Evolutionary conservation across 306 rosid genomes (phyloP).

Genomic region (Cicer bijugum): DNA sequence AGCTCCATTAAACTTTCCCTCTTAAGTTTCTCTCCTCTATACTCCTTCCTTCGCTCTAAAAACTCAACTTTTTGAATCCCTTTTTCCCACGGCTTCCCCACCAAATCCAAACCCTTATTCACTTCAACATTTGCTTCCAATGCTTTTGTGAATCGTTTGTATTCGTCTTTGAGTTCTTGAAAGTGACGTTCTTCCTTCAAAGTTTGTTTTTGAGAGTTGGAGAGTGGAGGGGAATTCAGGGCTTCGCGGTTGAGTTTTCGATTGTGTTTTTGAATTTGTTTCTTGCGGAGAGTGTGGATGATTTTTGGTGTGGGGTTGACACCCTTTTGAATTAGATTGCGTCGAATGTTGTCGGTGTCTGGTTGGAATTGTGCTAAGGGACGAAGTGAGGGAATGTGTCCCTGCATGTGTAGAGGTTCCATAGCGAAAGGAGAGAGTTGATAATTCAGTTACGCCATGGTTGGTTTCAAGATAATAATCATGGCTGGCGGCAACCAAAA

Average conservation of each 20-base stretch:
- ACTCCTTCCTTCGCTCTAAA: conserved; percentile 53
- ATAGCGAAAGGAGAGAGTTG: conserved; percentile 43
- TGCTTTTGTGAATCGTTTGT: conserved; percentile 57
- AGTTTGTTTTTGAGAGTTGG: conserved; percentile 53
- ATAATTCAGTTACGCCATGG: background rate
- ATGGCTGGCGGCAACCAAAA: background rate
- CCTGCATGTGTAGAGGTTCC: conserved; percentile 63
- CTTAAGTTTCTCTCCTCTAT: conserved; percentile 57
- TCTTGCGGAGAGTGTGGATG: conserved; percentile 81
- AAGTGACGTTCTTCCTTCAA: conserved; percentile 60
- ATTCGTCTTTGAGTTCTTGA: conserved; percentile 63
- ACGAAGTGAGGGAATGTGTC: conserved; percentile 27
- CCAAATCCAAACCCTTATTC: conserved; percentile 41
- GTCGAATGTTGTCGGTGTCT: conserved; percentile 61
- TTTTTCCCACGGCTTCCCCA: conserved; percentile 88
- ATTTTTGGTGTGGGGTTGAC: conserved; percentile 75
- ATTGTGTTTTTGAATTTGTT: conserved; percentile 76
- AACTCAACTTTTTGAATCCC: conserved; percentile 54
- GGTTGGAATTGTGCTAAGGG: conserved; percentile 65
- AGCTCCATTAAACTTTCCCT: conserved; percentile 71
- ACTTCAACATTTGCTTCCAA: conserved; percentile 44
- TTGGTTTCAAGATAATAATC: background rate
- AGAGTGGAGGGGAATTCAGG: conserved; percentile 47
- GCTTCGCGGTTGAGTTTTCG: conserved; percentile 59
- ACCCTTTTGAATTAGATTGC: conserved; percentile 58